phyloP scores from a whole-genome alignment of 768 basidiomycete genomes.

The Amanita phalloides region DNA sequence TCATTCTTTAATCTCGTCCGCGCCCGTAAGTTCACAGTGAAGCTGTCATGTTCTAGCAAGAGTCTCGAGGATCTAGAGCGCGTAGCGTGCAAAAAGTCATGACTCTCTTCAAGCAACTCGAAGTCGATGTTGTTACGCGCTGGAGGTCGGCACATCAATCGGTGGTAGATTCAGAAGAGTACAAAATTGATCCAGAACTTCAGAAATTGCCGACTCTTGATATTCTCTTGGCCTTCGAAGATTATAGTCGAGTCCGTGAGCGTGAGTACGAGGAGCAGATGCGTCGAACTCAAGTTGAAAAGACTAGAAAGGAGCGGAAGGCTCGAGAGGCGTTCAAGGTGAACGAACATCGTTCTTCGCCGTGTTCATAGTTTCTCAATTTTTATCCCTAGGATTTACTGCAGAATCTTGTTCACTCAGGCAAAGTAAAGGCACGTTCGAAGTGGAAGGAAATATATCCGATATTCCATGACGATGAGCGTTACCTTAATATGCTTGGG shows the following conservation, averaged over 20 bases:
- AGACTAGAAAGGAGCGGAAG: conserved; percentile 76
- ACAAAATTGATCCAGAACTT: conserved; percentile 67
- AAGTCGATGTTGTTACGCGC: conserved; percentile 87
- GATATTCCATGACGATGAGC: conserved; percentile 59
- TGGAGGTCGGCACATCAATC: conserved; percentile 81
- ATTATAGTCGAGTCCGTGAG: conserved; percentile 84
- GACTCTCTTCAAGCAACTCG: conserved; percentile 72
- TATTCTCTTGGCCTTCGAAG: conserved; percentile 88
- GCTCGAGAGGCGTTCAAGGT: conserved; percentile 89
- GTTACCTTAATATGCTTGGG: conserved; percentile 85
- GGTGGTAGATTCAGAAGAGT: conserved; percentile 69
- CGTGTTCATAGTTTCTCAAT: background rate
- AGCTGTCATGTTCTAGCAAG: conserved; percentile 40
- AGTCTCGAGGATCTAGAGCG: conserved; percentile 62
- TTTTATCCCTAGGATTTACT: conserved; percentile 48
- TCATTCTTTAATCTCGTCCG: conserved; percentile 10
- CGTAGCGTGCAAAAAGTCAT: conserved; percentile 81
- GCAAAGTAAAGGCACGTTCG: conserved; percentile 66
- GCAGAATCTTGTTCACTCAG: conserved; percentile 49
- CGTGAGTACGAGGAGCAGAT: conserved; percentile 86
- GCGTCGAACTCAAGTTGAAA: conserved; percentile 71
- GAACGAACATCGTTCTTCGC: conserved; percentile 7
- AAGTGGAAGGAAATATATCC: conserved; percentile 93
- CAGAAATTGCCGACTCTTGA: conserved; percentile 83
- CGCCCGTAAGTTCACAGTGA: conserved; percentile 1